Evolutionary conservation across 2,329 filamentous ascomycete genomes (phyloP), one percentile per base, ranked within the genome.

Genomic region (Penicillium sp.): DNA sequence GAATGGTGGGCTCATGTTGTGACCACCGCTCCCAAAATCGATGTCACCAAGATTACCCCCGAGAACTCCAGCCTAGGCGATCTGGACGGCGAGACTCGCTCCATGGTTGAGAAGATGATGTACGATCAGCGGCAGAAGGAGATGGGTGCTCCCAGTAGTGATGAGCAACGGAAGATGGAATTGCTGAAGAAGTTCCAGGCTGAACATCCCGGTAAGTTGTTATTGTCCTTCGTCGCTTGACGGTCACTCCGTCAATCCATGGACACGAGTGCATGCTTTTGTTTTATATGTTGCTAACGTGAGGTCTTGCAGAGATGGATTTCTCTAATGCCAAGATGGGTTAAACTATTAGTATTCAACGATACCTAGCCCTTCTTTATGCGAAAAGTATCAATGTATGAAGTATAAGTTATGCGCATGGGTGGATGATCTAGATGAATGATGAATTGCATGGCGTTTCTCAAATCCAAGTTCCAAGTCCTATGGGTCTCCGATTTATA

Each of bases 21-120:
- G 35, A 95, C 88, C 8, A 77, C 79, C 7, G 93, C 92, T 4
- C 94, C 94, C 61, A 89, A 88, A 77, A 96, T 99, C 76, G 94
- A 99, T 78, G 91, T 95, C 35, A 87, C 88, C 67, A 97, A 96
- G 81, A 97, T 99, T 76, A 85, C 87, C 72, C 94, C 94, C 22
- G 94, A 97, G 78, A 92, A 89, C 72, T 92, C 88, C 72, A 96
- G 92, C 75, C 81, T 99, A 69, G 87, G 89, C 55, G 94, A 99
- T 74, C 80, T 99, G 64, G 93, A 97, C 71, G 94, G 94, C 59
- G 89, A 96, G 81, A 99, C 94, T 52, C 85, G 94, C 62, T 85
- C 87, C 57, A 97, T 99, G 93, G 94, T 99, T 43, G 94, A 99
- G 85, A 99, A 99, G 85, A 99, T 99, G 94, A 99, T 99, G 94